These are phyloP conservation scores for Podospora appendiculata DNA, from an alignment of 495 filamentous ascomycete species.

Conservation along the genomic window DNA sequence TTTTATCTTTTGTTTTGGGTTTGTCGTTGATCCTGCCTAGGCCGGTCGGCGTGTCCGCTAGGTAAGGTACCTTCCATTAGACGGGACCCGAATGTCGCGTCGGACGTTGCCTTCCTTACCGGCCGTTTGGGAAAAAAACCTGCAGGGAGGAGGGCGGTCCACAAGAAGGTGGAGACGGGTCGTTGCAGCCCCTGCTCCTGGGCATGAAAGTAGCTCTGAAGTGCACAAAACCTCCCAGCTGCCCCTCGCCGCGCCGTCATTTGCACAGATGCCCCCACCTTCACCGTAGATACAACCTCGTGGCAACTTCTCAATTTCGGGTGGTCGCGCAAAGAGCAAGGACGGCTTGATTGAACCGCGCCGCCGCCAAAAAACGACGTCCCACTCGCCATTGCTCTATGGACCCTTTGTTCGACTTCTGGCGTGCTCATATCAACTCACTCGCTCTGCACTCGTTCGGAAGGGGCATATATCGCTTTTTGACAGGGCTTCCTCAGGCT, in stretches of 20 bases:
- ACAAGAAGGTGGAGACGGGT: conserved; percentile 9
- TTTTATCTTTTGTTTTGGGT: too few relatives aligned
- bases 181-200: conserved; percentile 11
- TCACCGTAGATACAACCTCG: neutral
- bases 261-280: conserved; percentile 1
- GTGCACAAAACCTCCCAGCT: neutral
- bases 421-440: too few relatives aligned
- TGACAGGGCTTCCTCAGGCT: too few relatives aligned
- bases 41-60: neutral
- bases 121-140: conserved; percentile 15
- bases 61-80: neutral
- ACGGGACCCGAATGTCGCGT: conserved; percentile 2
- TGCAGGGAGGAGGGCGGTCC: conserved; percentile 7
- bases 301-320: neutral
- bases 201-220: neutral
- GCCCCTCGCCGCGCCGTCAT: neutral
- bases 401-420: too few relatives aligned
- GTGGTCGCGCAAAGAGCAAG: neutral
- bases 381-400: too few relatives aligned
- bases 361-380: neutral
- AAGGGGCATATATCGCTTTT: neutral
- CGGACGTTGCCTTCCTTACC: conserved; percentile 7
- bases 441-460: neutral
- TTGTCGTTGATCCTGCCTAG: neutral
- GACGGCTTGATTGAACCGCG: neutral